phyloP scores from a whole-genome alignment of 1,284 basidiomycete genomes.

The Vanrija pseudolonga region DNA sequence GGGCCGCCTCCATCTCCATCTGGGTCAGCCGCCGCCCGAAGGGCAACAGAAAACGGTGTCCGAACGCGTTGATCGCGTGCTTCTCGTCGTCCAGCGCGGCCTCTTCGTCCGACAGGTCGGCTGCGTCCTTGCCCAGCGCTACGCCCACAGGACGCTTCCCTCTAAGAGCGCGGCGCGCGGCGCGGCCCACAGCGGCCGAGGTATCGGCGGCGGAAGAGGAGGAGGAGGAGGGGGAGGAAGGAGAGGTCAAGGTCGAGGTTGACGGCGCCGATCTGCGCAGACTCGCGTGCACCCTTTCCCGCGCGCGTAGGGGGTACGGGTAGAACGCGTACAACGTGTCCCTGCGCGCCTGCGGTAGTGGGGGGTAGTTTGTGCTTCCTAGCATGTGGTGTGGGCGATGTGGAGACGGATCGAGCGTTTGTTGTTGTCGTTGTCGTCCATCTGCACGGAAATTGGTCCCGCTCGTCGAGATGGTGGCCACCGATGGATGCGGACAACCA shows the following conservation, averaged over 20 bases:
- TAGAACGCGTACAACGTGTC: slow-evolving; percentile 32
- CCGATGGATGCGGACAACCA: too few species aligned
- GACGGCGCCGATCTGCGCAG: slow-evolving; percentile 1
- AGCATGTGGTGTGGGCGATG: slow-evolving; percentile 1
- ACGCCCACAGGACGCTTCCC: slow-evolving; percentile 30
- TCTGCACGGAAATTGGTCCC: too few species aligned
- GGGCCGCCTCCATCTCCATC: slow-evolving; percentile 44
- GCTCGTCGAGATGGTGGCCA: too few species aligned
- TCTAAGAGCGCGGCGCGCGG: slow-evolving; percentile 28
- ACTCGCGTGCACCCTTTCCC: slow-evolving; percentile 19
- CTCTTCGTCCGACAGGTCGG: slow-evolving; percentile 40
- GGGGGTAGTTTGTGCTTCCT: neutral
- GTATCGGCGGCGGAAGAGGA: neutral
- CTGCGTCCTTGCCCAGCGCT: slow-evolving; percentile 28
- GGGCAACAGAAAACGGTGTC: slow-evolving; percentile 43
- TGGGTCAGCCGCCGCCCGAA: slow-evolving; percentile 42
- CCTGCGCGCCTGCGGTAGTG: slow-evolving; percentile 17
- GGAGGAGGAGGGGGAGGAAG: neutral
- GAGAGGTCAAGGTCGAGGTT: slow-evolving; percentile 1
- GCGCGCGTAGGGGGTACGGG: slow-evolving; percentile 27
- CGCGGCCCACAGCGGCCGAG: slow-evolving; percentile 9
- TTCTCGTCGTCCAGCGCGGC: slow-evolving; percentile 33
- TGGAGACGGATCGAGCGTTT: neutral
- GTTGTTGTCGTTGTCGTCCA: neutral
- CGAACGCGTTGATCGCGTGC: slow-evolving; percentile 38